A percentile compares a stretch with the other conserved stretches of the same genome.
Conservation (phyloP, 306 rosid species). For the Quercus bicolor region DNA sequence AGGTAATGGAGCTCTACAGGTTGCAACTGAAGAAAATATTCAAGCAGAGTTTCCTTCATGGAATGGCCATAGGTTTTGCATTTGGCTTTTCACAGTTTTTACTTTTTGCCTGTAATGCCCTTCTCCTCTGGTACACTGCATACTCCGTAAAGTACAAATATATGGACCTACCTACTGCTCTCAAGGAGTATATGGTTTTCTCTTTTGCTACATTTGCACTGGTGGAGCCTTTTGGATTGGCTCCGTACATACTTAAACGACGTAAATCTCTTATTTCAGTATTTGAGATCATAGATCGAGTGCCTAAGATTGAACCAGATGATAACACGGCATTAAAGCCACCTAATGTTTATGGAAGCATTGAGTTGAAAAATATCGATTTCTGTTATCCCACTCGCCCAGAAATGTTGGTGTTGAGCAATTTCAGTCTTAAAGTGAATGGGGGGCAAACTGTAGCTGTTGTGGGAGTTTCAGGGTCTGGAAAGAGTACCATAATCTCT, state of each 20-base stretch:
- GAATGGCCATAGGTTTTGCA: constrained; percentile 94
- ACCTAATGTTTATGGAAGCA: constrained; percentile 92
- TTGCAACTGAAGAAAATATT: constrained; percentile 86
- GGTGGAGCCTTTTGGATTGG: constrained; percentile 99
- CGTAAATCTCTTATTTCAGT: constrained; percentile 97
- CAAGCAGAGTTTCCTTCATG: constrained; percentile 90
- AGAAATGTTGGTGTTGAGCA: constrained; percentile 88
- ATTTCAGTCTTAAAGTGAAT: constrained; percentile 86
- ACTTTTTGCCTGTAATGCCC: constrained; percentile 96
- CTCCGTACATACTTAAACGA: constrained; percentile 98
- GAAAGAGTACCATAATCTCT: constrained; percentile 96
- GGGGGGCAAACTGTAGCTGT: constrained; percentile 98
- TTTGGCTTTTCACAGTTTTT: constrained; percentile 97
- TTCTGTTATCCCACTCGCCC: constrained; percentile 98
- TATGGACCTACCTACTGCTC: constrained; percentile 60
- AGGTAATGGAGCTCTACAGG: constrained; percentile 98
- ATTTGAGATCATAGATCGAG: constrained; percentile 93
- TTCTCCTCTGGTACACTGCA: constrained; percentile 97
- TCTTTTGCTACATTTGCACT: constrained; percentile 97
- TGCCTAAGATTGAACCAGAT: constrained; percentile 95
- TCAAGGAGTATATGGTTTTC: constrained; percentile 96
- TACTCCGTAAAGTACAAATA: constrained; percentile 32
- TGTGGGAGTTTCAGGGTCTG: constrained; percentile 99
- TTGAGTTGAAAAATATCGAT: constrained; percentile 88
- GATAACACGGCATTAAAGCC: constrained; percentile 87